These are phyloP conservation scores for Zasmidium citrigriseum DNA, from an alignment of 2,329 filamentous ascomycete species.

Conservation along the genomic window DNA sequence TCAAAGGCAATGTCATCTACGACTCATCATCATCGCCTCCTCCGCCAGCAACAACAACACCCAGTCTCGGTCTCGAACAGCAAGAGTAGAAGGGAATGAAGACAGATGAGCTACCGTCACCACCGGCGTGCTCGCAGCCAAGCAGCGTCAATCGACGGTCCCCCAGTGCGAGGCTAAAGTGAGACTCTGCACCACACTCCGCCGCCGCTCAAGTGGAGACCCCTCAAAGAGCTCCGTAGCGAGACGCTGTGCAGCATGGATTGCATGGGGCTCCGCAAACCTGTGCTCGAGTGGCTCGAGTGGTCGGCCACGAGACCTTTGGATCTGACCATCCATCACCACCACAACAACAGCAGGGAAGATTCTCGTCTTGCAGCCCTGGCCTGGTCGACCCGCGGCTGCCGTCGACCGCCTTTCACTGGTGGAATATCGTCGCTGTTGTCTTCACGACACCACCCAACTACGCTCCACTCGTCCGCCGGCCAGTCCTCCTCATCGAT, in stretches of 20 bases:
- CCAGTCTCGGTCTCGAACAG: too few species aligned
- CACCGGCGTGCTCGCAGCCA: too few species aligned
- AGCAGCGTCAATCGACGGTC: too few species aligned
- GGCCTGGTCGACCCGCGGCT: not conserved
- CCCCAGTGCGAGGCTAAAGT: too few species aligned
- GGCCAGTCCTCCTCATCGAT: not conserved
- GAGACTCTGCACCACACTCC: too few species aligned
- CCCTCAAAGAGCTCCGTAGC: too few species aligned
- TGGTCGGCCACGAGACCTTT: not conserved
- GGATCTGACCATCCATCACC: not conserved
- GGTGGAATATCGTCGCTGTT: not conserved
- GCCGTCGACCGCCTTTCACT: not conserved
- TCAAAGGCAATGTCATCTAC: not conserved
- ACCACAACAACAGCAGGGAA: not conserved
- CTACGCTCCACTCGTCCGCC: not conserved
- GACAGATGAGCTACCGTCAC: too few species aligned
- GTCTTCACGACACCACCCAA: not conserved
- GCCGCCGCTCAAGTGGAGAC: too few species aligned
- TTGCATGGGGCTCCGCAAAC: not conserved
- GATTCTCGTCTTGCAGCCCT: not conserved
- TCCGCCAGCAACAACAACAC: not conserved
- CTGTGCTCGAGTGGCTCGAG: not conserved
- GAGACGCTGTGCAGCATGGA: too few species aligned
- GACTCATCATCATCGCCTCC: not conserved
- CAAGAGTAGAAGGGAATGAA: not conserved